Conservation (phyloP, 129 eudicot genomes). For the Saussurea involucrata region DNA sequence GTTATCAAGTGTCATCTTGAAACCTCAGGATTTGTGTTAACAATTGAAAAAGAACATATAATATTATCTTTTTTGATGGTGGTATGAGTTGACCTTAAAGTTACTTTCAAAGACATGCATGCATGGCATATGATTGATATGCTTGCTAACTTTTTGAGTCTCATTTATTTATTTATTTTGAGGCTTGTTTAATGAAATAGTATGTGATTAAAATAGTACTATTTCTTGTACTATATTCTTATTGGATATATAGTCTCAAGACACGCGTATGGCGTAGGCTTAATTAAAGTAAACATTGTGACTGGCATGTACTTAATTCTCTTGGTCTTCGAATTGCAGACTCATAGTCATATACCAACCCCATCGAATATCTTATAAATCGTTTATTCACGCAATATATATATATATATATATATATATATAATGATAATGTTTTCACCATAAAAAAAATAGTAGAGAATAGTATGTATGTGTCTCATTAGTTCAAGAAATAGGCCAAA, state of each 20-base stretch:
- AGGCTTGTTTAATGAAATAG: background rate
- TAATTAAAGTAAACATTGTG: constrained; percentile 3
- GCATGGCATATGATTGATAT: too few species aligned
- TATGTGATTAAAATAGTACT: background rate
- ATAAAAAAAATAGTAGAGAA: background rate
- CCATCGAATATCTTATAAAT: background rate
- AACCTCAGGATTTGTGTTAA: too few species aligned
- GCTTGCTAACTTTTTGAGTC: background rate
- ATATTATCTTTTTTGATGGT: background rate
- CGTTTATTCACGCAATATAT: background rate
- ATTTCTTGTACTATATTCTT: background rate
- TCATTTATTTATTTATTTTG: background rate
- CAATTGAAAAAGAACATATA: too few species aligned
- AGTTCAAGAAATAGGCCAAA: background rate
- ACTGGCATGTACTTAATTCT: background rate
- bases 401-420: too few species aligned
- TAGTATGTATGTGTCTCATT: background rate
- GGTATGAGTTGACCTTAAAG: background rate
- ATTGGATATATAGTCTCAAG: constrained; percentile 7
- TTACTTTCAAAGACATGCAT: background rate
- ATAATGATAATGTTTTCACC: background rate
- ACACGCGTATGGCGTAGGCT: constrained; percentile 1
- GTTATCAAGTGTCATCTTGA: too few species aligned
- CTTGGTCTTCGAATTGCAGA: constrained; percentile 5
- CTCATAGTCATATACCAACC: background rate